These are phyloP conservation scores for Knufia fluminis DNA, from an alignment of 2,329 filamentous ascomycete species.

Conservation along the genomic window DNA sequence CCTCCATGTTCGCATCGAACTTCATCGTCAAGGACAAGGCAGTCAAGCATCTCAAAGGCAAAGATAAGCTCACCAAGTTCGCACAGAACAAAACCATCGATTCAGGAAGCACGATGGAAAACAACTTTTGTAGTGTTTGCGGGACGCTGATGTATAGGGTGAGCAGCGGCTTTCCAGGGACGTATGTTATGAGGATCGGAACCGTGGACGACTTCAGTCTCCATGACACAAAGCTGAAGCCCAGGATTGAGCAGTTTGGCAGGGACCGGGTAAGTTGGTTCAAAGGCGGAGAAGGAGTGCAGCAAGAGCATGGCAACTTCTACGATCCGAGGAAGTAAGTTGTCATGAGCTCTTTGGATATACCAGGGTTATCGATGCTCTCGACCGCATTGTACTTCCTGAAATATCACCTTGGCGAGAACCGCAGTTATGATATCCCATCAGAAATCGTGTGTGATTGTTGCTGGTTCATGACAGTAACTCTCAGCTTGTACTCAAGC, in stretches of 20 bases:
- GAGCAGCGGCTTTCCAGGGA: slow-evolving; percentile 36
- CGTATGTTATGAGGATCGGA: slow-evolving; percentile 46
- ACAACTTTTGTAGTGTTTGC: slow-evolving; percentile 52
- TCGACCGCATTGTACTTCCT: too few relatives aligned
- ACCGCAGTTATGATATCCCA: too few relatives aligned
- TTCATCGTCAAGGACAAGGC: slow-evolving; percentile 42
- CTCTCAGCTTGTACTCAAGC: too few relatives aligned
- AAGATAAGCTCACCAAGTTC: slow-evolving; percentile 41
- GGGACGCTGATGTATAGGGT: slow-evolving; percentile 53
- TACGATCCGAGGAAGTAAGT: background rate
- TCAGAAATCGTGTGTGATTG: too few relatives aligned
- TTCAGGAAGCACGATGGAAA: slow-evolving; percentile 46
- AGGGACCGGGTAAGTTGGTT: slow-evolving; percentile 47
- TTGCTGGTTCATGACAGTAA: too few relatives aligned
- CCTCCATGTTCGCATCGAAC: slow-evolving; percentile 54
- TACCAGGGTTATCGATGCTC: too few relatives aligned
- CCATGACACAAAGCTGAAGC: slow-evolving; percentile 48
- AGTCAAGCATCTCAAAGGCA: slow-evolving; percentile 43
- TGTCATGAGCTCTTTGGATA: too few relatives aligned
- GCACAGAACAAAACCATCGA: slow-evolving; percentile 40
- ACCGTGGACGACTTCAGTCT: slow-evolving; percentile 54
- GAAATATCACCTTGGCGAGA: too few relatives aligned
- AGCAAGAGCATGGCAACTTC: background rate
- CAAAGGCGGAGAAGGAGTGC: slow-evolving; percentile 27
- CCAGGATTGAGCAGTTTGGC: slow-evolving; percentile 44